Conservation (phyloP, 2,329 filamentous ascomycete species). For the Aureobasidium melanogenum region DNA sequence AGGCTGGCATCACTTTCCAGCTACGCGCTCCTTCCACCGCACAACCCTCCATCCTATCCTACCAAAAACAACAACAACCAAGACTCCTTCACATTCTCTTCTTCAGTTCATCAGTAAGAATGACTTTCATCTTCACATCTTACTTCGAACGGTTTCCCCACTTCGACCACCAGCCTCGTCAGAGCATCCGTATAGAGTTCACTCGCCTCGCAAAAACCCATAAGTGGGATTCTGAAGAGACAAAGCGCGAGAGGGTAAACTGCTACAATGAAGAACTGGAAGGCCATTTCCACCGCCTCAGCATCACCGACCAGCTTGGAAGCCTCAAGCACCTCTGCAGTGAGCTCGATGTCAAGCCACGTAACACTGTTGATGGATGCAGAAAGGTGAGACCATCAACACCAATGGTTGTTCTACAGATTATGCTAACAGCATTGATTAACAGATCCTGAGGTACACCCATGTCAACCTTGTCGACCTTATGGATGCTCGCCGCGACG, state of each 20-base stretch:
- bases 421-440: no score
- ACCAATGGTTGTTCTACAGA: no score
- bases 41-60: no score
- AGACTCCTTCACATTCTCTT: no score
- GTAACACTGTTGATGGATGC: conserved; percentile 11
- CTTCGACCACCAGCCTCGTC: background rate
- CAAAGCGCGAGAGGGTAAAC: no score
- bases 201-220: background rate
- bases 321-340: conserved; percentile 12
- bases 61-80: no score
- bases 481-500: background rate
- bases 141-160: background rate
- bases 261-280: background rate
- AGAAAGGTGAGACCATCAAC: no score
- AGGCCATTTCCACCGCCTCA: background rate
- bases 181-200: background rate
- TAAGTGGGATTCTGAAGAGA: background rate
- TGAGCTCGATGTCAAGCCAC: conserved; percentile 11
- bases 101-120: background rate
- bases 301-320: conserved; percentile 1
- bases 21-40: no score
- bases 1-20: no score
- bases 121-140: background rate
- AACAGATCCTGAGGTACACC: no score
- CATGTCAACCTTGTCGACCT: background rate